Evolutionary conservation across 2,329 filamentous ascomycete species (phyloP), one percentile per base, ranked within the genome.

Genomic region (Periglandula ipomoeae): DNA sequence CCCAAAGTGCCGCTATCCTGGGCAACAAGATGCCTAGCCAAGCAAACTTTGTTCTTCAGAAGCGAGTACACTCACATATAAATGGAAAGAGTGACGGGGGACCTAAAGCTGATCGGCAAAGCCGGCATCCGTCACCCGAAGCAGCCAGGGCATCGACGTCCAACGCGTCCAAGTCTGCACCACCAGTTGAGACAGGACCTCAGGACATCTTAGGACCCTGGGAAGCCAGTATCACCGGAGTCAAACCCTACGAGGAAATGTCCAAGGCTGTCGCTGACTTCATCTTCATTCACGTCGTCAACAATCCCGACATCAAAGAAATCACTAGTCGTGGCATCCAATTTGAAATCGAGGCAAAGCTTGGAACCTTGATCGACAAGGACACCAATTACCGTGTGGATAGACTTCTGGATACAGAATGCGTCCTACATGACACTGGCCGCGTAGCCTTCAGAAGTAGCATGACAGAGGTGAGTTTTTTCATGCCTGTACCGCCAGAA

Each of bases 311-410:
- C 55, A 73, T 82, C 34, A 75, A 75, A 27, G 81, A 85, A 56
- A 77, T 85, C 19, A 66, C 71, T 15, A 76, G 77, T 46, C 75
- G 78, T 15, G 81, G 81, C 6, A 84, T 89, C 13, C 78, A 88
- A 52, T 82, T 96, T 47, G 93, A 98, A 66, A 87, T 98, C 48
- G 93, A 98, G 69, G 93, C 89, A 9, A 97, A 97, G 65, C 73
- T 97, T 43, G 93, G 93, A 17, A 84, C 82, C 23, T 74, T 97
- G 13, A 79, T 91, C 50, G 83, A 88, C 63, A 82, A 81, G 60
- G 78, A 84, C 52, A 86, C 81, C 6, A 79, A 84, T 49, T 74
- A 82, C 42, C 78, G 88, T n/a, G 70, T 90, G 23, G 70, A 76
- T 9, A 67, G 90, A 9, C 79, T 81, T 5, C 74, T 93, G 4